Base-by-base conservation (phyloP, 495 filamentous ascomycete genomes). In the Tuber brumale region DNA sequence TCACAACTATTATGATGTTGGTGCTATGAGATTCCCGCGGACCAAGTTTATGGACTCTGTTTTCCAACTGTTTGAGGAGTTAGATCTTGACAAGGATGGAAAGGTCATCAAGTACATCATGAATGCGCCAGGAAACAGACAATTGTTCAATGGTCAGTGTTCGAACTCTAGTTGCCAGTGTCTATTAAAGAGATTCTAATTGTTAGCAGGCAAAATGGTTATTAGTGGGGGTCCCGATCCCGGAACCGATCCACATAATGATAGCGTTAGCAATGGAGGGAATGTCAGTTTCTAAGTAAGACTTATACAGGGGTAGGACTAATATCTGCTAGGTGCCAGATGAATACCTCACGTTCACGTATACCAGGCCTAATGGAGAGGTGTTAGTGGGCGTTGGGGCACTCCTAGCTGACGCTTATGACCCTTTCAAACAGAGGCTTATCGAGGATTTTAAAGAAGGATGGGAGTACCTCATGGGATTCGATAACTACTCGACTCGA, bases 1-100 rank as follows among this genome's bases (percentile, higher is more conserved):
- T 27, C 84, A 85, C 46, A 76, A 85, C 72, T 86, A 87, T 76
- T 87, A 84, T 73, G 86, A 87, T 78, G 82, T 85, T 39, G 86
- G 86, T 1, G 85, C 84, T 3, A 86, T 86, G 85, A 75, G 85
- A 44, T 86, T 81, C 74, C 85, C 85, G 6, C 45, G 84, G 21
- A 84, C 72, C 39, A 42, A 61, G 0, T 51, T 83, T 43, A 85
- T 85, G 84, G 35, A 44, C 12, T 45, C 43, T 14, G 79, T 70
- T n/a, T 81, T 81, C 69, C 66, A 78, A 19, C 72, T 83, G 31
- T 76, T 83, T 61, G 31, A 77, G 5, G 66, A 41, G 44, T 70
- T 74, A 12, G 72, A 10, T 0, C 35, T 76, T 27, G 72, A 35
- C 41, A 51, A 73, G 46, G 51, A 46, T 5, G 71, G 39, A 23